Conservation (phyloP, 31 red algal genomes). For the Endocladia muricata region DNA sequence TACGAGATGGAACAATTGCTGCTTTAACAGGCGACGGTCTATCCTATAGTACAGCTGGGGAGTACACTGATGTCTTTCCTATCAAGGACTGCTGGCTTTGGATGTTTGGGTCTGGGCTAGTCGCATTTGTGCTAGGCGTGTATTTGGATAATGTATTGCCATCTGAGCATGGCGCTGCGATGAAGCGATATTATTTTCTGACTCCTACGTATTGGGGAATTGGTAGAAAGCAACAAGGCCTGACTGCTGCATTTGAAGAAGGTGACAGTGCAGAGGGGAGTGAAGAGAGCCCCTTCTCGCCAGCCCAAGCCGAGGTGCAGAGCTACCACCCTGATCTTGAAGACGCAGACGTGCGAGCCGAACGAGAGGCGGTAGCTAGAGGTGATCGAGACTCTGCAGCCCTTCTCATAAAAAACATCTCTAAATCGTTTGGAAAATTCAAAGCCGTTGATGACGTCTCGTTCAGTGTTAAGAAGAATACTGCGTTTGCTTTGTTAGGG, state of each 20-base stretch:
- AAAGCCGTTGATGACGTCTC: constrained; percentile 77
- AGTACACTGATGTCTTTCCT: constrained; percentile 74
- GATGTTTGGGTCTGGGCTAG: constrained; percentile 84
- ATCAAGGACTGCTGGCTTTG: constrained; percentile 88
- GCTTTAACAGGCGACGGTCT: constrained; percentile 49
- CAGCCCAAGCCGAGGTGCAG: background rate
- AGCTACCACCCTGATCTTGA: constrained; percentile 53
- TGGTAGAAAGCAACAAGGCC: background rate
- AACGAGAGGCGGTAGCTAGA: constrained; percentile 56
- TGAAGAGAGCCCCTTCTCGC: background rate
- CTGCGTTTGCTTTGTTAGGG: constrained; percentile 83
- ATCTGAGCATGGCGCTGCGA: constrained; percentile 53
- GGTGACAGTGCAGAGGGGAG: background rate
- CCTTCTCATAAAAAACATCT: constrained; percentile 75
- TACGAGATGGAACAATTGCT: constrained; percentile 54
- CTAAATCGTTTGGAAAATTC: constrained; percentile 57
- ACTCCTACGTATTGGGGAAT: constrained; percentile 73
- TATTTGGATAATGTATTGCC: constrained; percentile 93
- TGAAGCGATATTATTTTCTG: constrained; percentile 73
- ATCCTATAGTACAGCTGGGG: constrained; percentile 18
- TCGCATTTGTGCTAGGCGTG: constrained; percentile 60
- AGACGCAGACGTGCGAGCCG: constrained; percentile 66
- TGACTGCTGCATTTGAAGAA: background rate
- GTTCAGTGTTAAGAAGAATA: constrained; percentile 70
- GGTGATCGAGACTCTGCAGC: constrained; percentile 61